A percentile compares a stretch with the other conserved stretches of the same genome.
phyloP scores from a whole-genome alignment of 2,329 filamentous ascomycete genomes.

The Xylariales sp. region DNA sequence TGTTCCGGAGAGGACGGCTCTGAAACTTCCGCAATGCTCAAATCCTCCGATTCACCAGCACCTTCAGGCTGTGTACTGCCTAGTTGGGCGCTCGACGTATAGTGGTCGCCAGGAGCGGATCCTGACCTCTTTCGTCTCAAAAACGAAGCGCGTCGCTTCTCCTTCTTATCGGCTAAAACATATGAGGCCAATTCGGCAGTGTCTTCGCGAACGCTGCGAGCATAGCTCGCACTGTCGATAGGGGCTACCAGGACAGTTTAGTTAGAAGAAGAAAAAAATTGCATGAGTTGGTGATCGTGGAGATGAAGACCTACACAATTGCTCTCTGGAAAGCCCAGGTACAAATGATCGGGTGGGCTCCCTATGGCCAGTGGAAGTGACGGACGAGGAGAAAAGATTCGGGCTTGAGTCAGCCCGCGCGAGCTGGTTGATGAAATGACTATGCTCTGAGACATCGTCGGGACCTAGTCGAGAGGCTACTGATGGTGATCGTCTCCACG shows the following conservation, averaged over 20 bases:
- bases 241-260: too few relatives aligned
- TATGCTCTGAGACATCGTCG: slow-evolving; percentile 23
- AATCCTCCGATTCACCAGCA: slow-evolving; percentile 11
- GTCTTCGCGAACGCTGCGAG: slow-evolving; percentile 76
- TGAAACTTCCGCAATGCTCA: slow-evolving; percentile 23
- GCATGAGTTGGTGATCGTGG: slow-evolving; percentile 10
- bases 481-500: slow-evolving; percentile 38
- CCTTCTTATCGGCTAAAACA: slow-evolving; percentile 62
- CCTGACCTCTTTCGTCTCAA: slow-evolving; percentile 33
- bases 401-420: slow-evolving; percentile 15
- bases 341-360: slow-evolving; percentile 71
- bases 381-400: slow-evolving; percentile 26
- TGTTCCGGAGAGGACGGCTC: slow-evolving; percentile 20
- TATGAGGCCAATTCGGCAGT: slow-evolving; percentile 84
- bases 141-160: slow-evolving; percentile 39
- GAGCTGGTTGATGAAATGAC: slow-evolving; percentile 15
- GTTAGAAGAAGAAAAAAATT: too few relatives aligned
- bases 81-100: slow-evolving; percentile 20
- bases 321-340: slow-evolving; percentile 58
- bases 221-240: slow-evolving; percentile 68
- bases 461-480: slow-evolving; percentile 23
- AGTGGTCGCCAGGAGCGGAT: slow-evolving; percentile 22
- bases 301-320: slow-evolving; percentile 42
- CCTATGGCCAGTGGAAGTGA: slow-evolving; percentile 40
- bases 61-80: slow-evolving; percentile 11